phyloP scores from a whole-genome alignment of 2,329 filamentous ascomycete genomes.

The Aureobasidium sp. region DNA sequence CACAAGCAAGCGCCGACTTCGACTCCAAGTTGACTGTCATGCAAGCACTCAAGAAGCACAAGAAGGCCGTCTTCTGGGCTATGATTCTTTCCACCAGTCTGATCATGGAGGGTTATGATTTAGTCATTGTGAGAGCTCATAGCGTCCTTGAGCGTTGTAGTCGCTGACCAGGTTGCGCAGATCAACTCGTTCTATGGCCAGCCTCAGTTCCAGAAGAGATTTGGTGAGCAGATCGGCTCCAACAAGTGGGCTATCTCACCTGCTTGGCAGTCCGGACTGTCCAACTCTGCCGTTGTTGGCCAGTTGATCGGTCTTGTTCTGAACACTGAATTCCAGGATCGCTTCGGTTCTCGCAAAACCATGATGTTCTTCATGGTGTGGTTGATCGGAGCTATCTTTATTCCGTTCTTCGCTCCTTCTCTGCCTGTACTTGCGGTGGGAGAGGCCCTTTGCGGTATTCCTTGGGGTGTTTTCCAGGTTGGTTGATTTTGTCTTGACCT shows the following conservation, averaged over 20 bases:
- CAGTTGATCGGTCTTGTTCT: background rate
- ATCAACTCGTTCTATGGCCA: constrained; percentile 49
- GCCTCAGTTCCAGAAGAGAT: constrained; percentile 49
- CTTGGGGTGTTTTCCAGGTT: constrained; percentile 48
- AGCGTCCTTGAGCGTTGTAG: too few species aligned
- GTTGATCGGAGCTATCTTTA: constrained; percentile 45
- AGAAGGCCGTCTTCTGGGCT: constrained; percentile 47
- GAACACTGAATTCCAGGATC: background rate
- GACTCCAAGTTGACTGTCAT: background rate
- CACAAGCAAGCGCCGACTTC: background rate
- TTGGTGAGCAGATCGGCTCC: constrained; percentile 33
- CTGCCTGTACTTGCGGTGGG: constrained; percentile 46
- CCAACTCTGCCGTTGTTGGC: background rate
- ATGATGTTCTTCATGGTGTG: constrained; percentile 5
- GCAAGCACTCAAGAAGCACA: constrained; percentile 33
- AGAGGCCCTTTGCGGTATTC: constrained; percentile 53
- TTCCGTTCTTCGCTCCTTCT: constrained; percentile 24
- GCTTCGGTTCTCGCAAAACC: background rate
- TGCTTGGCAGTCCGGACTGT: constrained; percentile 33
- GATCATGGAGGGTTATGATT: constrained; percentile 41
- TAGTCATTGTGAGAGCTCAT: background rate
- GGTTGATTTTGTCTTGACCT: background rate
- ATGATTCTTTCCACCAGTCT: constrained; percentile 53
- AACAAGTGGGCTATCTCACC: constrained; percentile 30
- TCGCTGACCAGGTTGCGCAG: constrained; percentile 52